Evolutionary conservation across 768 basidiomycete genomes (phyloP), one percentile per base, ranked within the genome.

Genomic region (Mrakia gelida): DNA sequence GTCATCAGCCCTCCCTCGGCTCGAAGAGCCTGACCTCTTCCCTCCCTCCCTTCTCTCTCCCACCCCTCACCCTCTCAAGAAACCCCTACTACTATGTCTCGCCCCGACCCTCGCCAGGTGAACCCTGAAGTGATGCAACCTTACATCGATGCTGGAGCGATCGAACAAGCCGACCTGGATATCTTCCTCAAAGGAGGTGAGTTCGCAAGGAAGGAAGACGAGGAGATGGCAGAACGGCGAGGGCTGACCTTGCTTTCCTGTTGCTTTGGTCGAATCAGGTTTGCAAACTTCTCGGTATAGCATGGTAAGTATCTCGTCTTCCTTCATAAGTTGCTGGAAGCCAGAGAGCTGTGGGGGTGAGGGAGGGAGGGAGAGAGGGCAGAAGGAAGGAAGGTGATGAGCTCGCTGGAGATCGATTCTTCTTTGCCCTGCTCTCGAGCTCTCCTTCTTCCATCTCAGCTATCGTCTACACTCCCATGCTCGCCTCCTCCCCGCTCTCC

Each of bases 81-180:
- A 38, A n/a, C n/a, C 15, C 45, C 49, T 5, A 1, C 18, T 18
- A 18, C 15, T 21, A 59, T 59, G 59, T 59, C 59, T n/a, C 23
- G 28, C 49, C 49, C 49, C 9, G 59, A 59, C 59, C 59, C 59
- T 28, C 59, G 59, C 13, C 9, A 26, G 26, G 2, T 70, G 6
- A 7, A 32, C 23, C 41, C 67, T 6, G 67, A 70, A 16, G 4
- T 70, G 0, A 23, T 70, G 41, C 23, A 9, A 5, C 67, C 67
- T 10, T 70, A 70, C 67, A n/a, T 70, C 67, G 34, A 70, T 5
- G 67, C 67, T 15, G 67, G 67, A 41, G 67, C 67, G 41, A 70
- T 70, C 26, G 67, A 70, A 2, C 67, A 70, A n/a, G 21, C 13
- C 67, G 67, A 70, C 38, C 10, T 70, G 18, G 67, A 70, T 7